A percentile compares a stretch with the other conserved stretches of the same genome.
These are phyloP conservation scores for Medicago ruthenica DNA, from an alignment of 306 rosid species.

Conservation along the genomic window DNA sequence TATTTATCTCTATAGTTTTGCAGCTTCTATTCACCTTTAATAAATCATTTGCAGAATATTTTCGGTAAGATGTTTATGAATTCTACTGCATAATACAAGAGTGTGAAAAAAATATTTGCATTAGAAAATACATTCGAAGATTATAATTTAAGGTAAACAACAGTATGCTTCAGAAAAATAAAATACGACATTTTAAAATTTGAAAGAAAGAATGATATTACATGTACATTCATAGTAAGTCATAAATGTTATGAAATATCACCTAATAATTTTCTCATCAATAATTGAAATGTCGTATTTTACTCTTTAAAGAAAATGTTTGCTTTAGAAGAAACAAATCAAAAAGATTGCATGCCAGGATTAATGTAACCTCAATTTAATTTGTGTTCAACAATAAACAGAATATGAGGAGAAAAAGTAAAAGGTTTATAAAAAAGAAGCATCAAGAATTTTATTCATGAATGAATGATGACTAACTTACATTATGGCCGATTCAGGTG, in stretches of 20 bases:
- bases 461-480: conserved; percentile 6
- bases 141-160: too few species aligned
- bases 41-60: background rate
- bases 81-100: background rate
- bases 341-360: background rate
- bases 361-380: background rate
- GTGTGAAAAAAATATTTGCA: background rate
- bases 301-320: background rate
- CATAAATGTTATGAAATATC: background rate
- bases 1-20: background rate
- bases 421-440: too few species aligned
- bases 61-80: background rate
- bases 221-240: background rate
- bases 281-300: background rate
- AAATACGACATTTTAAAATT: too few species aligned
- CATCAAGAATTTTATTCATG: background rate
- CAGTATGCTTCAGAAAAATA: too few species aligned
- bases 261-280: background rate
- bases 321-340: background rate
- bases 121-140: background rate
- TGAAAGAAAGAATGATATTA: too few species aligned
- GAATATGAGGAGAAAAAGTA: background rate
- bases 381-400: background rate
- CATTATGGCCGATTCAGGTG: conserved; percentile 53
- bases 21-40: background rate